Evolutionary conservation across 495 filamentous ascomycete species (phyloP), one percentile per base, ranked within the genome.

Genomic region (Xylaria scruposa): DNA sequence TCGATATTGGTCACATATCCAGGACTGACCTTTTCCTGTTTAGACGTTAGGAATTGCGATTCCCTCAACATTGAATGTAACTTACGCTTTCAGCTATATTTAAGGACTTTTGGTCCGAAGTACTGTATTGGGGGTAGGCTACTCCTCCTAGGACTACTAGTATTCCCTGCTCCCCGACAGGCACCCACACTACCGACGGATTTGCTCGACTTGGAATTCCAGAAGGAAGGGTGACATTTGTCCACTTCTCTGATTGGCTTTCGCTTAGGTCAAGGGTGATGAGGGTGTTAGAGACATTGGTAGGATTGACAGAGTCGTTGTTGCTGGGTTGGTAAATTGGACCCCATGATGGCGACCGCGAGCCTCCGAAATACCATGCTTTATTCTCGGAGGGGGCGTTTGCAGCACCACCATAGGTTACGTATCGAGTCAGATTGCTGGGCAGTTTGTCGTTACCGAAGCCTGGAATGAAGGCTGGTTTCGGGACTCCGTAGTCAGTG

Each of bases 141-240:
- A 91, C 89, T n/a, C 92, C 92, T 0, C 92, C 92, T 44, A 94
- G 81, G 17, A 87, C 88, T 0, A 93, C 86, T 3, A 94, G 77
- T 24, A 89, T 85, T 38, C 92, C 92, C 38, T 87, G 81, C 6
- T 84, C 76, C 1, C 89, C 88, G 15, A 91, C 88, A 1, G 92
- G 92, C 4, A 93, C 81, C 92, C 92, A 94, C 3, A 90, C 89
- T 7, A 91, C 74, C 56, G 92, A 91, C 0, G 89, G 87, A 74
- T 85, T 87, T 19, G 89, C 89, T 13, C 92, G 85, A 3, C 86
- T 84, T 3, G 80, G 79, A 49, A 91, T 83, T 29, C 76, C 70
- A 2, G 70, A 29, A 0, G 90, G 88, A 4, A 93, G 79, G 0
- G 88, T 88, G 5, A 44, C 47, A 68, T 92, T 93, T 1, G 40